Conservation (phyloP, 2,329 filamentous ascomycete genomes). For the Diaporthe citriasiana region DNA sequence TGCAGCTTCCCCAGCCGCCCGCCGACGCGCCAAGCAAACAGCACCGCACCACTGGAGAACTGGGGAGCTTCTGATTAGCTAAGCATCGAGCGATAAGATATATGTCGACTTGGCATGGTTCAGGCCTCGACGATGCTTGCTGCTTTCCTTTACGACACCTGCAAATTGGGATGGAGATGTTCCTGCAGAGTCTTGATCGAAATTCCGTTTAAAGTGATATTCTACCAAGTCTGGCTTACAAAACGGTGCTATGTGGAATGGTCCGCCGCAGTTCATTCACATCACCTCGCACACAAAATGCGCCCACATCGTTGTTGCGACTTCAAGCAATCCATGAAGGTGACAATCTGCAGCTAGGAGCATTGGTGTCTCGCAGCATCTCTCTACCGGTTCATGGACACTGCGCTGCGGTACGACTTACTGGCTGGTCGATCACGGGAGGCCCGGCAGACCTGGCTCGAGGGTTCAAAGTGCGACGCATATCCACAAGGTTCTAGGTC, state of each 20-base stretch:
- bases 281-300: background rate
- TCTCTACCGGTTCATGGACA: too few species aligned
- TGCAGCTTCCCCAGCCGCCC: background rate
- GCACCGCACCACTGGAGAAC: background rate
- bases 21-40: constrained; percentile 22
- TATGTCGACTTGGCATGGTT: background rate
- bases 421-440: background rate
- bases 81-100: constrained; percentile 11
- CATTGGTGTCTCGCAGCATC: background rate
- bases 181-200: background rate
- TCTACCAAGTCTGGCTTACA: too few species aligned
- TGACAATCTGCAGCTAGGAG: background rate
- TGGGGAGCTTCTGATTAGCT: background rate
- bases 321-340: background rate
- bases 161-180: background rate
- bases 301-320: background rate
- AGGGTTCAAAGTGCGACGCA: background rate
- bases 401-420: background rate
- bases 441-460: background rate
- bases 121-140: background rate
- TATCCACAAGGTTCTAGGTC: background rate
- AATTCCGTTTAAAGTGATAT: rapidly evolving
- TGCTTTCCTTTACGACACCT: background rate
- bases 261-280: too few species aligned
- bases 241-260: too few species aligned